These are phyloP conservation scores for Sisymbrium altissimum DNA, from an alignment of 345 rosid species.

Conservation along the genomic window DNA sequence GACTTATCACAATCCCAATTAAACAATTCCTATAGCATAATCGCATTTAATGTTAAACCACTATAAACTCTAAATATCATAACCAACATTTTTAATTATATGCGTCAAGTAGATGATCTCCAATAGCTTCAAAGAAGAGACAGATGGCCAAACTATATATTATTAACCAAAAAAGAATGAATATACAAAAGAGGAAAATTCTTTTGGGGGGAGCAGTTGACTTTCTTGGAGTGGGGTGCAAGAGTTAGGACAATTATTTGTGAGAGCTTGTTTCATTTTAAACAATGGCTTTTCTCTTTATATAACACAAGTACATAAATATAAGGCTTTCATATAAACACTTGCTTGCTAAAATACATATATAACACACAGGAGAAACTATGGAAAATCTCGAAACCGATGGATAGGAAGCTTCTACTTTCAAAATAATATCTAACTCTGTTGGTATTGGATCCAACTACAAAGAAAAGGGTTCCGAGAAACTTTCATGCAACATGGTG, in stretches of 20 bases:
- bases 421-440: background rate
- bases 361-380: background rate
- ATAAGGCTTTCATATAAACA: too few relatives aligned
- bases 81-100: too few relatives aligned
- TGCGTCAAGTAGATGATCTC: background rate
- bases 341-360: background rate
- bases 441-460: background rate
- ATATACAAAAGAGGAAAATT: background rate
- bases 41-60: too few relatives aligned
- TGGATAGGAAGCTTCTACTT: background rate
- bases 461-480: background rate
- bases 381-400: background rate
- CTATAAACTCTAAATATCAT: too few relatives aligned
- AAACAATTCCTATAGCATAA: too few relatives aligned
- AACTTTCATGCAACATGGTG: background rate
- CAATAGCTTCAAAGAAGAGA: background rate
- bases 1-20: too few relatives aligned
- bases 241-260: background rate
- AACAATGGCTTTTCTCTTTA: too few relatives aligned
- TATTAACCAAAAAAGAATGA: too few relatives aligned
- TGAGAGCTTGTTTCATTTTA: background rate
- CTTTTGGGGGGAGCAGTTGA: background rate
- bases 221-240: background rate
- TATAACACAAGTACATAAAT: too few relatives aligned
- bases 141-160: too few relatives aligned